A percentile compares a stretch with the other conserved stretches of the same genome.
Conservation (phyloP, 202 grass and related monocot genomes). For the Zizania palustris region DNA sequence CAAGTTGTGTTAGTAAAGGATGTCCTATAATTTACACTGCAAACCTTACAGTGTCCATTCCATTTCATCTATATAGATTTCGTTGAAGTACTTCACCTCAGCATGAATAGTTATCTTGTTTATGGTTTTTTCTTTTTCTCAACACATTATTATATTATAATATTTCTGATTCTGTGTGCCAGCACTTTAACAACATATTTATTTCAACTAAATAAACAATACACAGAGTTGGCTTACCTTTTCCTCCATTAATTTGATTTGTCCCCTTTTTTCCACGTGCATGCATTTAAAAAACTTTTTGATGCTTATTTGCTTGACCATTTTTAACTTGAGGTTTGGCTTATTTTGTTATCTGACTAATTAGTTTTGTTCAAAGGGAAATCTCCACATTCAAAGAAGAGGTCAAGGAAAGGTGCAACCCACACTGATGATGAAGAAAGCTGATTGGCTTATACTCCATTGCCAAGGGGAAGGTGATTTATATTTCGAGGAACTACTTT, state of each 20-base stretch:
- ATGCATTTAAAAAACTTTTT: not conserved
- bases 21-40: not conserved
- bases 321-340: not conserved
- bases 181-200: too few relatives aligned
- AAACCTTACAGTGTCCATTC: not conserved
- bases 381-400: conserved; percentile 51
- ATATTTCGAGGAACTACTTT: conserved; percentile 6
- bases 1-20: not conserved
- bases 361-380: conserved; percentile 49
- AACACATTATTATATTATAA: not conserved
- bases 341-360: conserved; percentile 34
- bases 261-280: not conserved
- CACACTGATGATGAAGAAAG: conserved; percentile 79
- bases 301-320: conserved; percentile 11
- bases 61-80: not conserved
- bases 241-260: not conserved
- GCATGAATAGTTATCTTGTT: not conserved
- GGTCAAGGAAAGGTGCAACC: conserved; percentile 48
- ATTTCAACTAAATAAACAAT: not conserved
- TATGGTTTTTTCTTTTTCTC: not conserved
- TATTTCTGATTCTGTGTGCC: too few relatives aligned
- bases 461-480: conserved; percentile 39
- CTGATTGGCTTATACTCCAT: conserved; percentile 51
- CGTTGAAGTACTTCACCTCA: not conserved
- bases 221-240: not conserved